A percentile compares a stretch with the other conserved stretches of the same genome.
Conservation (phyloP, 176 grass and related monocot genomes). For the Carex littledalei region DNA sequence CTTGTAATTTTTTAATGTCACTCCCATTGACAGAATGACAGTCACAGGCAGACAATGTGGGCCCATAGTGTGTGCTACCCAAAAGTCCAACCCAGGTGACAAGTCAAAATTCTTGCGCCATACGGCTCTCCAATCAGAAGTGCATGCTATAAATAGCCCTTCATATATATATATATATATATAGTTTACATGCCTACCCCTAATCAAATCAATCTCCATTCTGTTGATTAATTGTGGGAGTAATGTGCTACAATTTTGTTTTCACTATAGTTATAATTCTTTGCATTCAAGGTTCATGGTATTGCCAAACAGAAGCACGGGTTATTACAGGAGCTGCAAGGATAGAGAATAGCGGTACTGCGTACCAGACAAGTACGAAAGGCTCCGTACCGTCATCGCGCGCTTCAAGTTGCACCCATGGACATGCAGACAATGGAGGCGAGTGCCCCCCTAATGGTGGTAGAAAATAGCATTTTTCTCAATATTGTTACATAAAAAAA, state of each 20-base stretch:
- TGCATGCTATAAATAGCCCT: not conserved
- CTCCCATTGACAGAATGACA: not conserved
- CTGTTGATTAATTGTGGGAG: not conserved
- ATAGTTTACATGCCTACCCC: not conserved
- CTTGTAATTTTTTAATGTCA: not conserved
- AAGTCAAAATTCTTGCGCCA: conserved; percentile 4
- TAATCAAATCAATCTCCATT: not conserved
- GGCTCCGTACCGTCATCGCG: not conserved
- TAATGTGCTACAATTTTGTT: not conserved
- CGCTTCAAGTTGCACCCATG: conserved; percentile 2
- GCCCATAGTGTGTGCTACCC: not conserved
- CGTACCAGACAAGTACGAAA: not conserved
- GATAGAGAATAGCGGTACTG: not conserved
- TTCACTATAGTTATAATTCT: not conserved
- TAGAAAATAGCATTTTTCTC: not conserved
- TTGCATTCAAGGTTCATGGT: conserved; percentile 5
- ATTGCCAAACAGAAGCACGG: not conserved
- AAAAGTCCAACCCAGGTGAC: conserved; percentile 2
- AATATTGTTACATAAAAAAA: not conserved
- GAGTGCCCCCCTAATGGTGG: not conserved
- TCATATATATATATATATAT: not conserved
- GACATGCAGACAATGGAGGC: not conserved
- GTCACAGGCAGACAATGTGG: not conserved
- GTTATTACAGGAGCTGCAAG: not conserved
- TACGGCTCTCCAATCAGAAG: not conserved